Conservation (phyloP, 352 stramenopile species). For the Phytophthora citricola region DNA sequence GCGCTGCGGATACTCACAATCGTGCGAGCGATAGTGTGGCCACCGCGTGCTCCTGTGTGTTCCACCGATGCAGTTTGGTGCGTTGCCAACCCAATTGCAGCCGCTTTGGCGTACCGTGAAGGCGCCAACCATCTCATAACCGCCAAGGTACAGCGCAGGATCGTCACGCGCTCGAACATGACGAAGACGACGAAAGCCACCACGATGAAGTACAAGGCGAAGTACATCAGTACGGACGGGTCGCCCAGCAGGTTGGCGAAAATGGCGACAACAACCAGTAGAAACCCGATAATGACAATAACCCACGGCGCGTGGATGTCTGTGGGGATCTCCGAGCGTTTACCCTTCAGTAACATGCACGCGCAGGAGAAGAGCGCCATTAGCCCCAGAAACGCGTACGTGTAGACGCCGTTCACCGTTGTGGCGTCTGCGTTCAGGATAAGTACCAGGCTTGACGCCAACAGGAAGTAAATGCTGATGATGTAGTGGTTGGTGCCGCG, state of each 20-base stretch:
- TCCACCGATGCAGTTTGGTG: slow-evolving; percentile 14
- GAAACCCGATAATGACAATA: slow-evolving; percentile 38
- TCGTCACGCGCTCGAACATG: slow-evolving; percentile 61
- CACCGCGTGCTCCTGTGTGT: slow-evolving; percentile 51
- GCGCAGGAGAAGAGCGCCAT: slow-evolving; percentile 86
- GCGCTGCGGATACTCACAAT: slow-evolving; percentile 56
- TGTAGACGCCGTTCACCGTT: slow-evolving; percentile 84
- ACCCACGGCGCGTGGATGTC: slow-evolving; percentile 67
- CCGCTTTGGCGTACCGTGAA: slow-evolving; percentile 34
- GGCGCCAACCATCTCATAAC: slow-evolving; percentile 45
- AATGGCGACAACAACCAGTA: slow-evolving; percentile 55
- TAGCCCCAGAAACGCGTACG: slow-evolving; percentile 84
- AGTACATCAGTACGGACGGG: slow-evolving; percentile 55
- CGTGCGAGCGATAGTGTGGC: slow-evolving; percentile 49
- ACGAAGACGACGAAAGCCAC: slow-evolving; percentile 51
- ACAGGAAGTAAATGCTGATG: slow-evolving; percentile 70
- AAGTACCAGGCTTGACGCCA: slow-evolving; percentile 71
- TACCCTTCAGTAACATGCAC: slow-evolving; percentile 88
- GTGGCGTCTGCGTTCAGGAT: slow-evolving; percentile 75
- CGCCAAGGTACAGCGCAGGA: slow-evolving; percentile 43
- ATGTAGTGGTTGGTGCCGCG: slow-evolving; percentile 79
- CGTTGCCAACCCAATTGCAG: slow-evolving; percentile 14
- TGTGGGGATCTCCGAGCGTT: slow-evolving; percentile 74
- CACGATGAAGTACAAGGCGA: slow-evolving; percentile 63
- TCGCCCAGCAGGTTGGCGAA: slow-evolving; percentile 59